Percentiles rank a stretch among this genome's conserved stretches.
These are phyloP conservation scores for Aristolochia contorta DNA, from an alignment of 164 flowering plant species.

Conservation along the genomic window DNA sequence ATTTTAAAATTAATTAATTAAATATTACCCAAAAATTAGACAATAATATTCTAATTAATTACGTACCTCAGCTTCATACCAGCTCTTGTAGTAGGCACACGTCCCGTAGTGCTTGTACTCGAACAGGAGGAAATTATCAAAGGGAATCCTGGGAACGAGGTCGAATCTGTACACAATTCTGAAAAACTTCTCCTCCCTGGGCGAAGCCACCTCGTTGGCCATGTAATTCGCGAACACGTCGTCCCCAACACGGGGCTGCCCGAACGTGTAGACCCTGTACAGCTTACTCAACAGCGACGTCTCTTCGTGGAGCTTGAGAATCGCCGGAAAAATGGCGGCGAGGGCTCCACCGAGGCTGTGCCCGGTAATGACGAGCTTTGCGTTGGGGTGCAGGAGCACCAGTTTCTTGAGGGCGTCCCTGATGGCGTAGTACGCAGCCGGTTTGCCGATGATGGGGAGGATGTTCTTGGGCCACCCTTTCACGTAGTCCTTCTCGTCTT, in stretches of 20 bases:
- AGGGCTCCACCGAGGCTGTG: constrained; percentile 70
- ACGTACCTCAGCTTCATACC: constrained; percentile 42
- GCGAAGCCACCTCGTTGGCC: constrained; percentile 14
- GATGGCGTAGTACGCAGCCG: constrained; percentile 41
- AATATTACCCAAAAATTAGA: neutral
- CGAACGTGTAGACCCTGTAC: constrained; percentile 46
- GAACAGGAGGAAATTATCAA: constrained; percentile 21
- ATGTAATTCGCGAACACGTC: constrained; percentile 27
- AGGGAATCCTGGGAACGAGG: constrained; percentile 52
- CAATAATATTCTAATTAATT: neutral
- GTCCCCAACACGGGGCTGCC: constrained; percentile 71
- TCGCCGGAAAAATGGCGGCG: constrained; percentile 41
- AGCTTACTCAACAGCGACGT: constrained; percentile 26
- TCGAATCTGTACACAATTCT: constrained; percentile 54
- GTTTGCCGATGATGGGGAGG: constrained; percentile 2
- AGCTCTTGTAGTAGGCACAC: constrained; percentile 37
- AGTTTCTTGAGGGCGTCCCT: constrained; percentile 26
- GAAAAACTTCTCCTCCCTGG: constrained; percentile 14
- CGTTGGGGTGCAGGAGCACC: constrained; percentile 14
- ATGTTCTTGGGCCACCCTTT: constrained; percentile 44
- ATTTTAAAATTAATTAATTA: too few relatives aligned
- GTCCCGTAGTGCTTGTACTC: constrained; percentile 56
- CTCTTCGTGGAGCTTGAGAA: constrained; percentile 40
- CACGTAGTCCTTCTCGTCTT: constrained; percentile 12
- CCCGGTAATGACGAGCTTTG: constrained; percentile 46